Evolutionary conservation across 2,329 filamentous ascomycete species (phyloP).

Genomic region (Pseudogymnoascus sp.): DNA sequence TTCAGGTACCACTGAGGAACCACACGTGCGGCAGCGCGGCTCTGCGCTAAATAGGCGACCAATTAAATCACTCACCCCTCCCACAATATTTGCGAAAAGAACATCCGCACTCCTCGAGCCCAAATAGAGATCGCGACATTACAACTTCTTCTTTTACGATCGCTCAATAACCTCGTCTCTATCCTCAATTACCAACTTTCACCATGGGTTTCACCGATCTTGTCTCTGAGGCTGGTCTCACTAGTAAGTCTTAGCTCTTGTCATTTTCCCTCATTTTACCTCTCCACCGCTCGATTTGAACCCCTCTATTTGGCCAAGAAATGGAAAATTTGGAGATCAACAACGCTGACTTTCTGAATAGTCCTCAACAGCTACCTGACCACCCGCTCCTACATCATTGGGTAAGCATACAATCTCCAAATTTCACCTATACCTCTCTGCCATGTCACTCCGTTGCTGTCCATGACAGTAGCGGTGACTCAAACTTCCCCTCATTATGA

Average conservation of each 20-base stretch:
- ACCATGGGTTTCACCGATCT: constrained; percentile 63
- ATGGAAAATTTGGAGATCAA: constrained; percentile 10
- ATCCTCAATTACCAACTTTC: constrained; percentile 8
- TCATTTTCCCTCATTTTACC: neutral
- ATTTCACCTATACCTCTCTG: constrained; percentile 14
- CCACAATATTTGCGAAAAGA: constrained; percentile 7
- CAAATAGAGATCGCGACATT: constrained; percentile 9
- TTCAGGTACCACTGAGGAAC: constrained; percentile 6
- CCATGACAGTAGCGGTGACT: neutral
- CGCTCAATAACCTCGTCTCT: constrained; percentile 7
- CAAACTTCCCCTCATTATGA: constrained; percentile 41
- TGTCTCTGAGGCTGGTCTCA: constrained; percentile 54
- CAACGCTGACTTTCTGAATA: constrained; percentile 32
- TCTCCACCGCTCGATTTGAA: constrained; percentile 8
- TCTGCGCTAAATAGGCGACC: constrained; percentile 6
- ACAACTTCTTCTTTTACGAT: neutral
- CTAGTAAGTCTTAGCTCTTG: constrained; percentile 35
- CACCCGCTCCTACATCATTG: constrained; percentile 72
- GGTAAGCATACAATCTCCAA: constrained; percentile 48
- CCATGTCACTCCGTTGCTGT: constrained; percentile 18
- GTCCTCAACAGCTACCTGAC: constrained; percentile 65
- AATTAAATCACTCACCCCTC: constrained; percentile 9
- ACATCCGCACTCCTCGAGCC: neutral
- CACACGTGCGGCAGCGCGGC: neutral
- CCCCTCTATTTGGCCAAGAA: constrained; percentile 10